phyloP scores from a whole-genome alignment of 1,139 yeast species.

The Hanseniaspora sp. region DNA sequence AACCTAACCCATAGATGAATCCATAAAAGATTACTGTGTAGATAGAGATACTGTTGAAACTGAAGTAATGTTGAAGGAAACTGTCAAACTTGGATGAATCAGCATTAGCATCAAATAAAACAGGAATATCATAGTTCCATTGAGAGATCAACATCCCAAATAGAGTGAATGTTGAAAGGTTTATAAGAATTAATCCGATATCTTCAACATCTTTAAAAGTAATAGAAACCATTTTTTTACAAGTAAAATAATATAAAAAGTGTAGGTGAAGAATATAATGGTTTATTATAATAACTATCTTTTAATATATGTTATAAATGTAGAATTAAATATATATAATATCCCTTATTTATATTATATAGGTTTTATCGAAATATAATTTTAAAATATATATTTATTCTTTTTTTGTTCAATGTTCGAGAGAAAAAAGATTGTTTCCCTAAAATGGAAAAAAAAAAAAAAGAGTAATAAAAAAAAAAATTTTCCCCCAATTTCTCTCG shows the following conservation, averaged over 20 bases:
- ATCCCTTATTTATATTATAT: too few species aligned
- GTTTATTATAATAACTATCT: neutral
- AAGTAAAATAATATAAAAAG: too few species aligned
- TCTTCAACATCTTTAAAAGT: slow-evolving; percentile 22
- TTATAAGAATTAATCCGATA: slow-evolving; percentile 25
- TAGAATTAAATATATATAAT: too few species aligned
- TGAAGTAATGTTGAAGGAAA: slow-evolving; percentile 62
- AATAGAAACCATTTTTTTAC: slow-evolving; percentile 12
- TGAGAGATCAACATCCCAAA: slow-evolving; percentile 70
- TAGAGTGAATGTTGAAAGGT: slow-evolving; percentile 50
- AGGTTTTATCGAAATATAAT: too few species aligned
- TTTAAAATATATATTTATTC: too few species aligned
- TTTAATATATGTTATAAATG: too few species aligned
- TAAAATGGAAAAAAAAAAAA: too few species aligned
- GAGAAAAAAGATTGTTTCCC: too few species aligned
- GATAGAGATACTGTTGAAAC: slow-evolving; percentile 41
- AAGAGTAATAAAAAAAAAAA: too few species aligned
- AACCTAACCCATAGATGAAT: slow-evolving; percentile 45
- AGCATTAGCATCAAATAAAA: slow-evolving; percentile 55
- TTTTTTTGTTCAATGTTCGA: too few species aligned
- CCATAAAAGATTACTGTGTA: slow-evolving; percentile 51
- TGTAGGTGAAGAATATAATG: too few species aligned
- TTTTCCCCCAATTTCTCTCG: too few species aligned
- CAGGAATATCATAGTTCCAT: slow-evolving; percentile 67
- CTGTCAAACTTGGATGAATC: slow-evolving; percentile 44